Evolutionary conservation across 2,329 filamentous ascomycete genomes (phyloP).

Genomic region (Claviceps maximensis): DNA sequence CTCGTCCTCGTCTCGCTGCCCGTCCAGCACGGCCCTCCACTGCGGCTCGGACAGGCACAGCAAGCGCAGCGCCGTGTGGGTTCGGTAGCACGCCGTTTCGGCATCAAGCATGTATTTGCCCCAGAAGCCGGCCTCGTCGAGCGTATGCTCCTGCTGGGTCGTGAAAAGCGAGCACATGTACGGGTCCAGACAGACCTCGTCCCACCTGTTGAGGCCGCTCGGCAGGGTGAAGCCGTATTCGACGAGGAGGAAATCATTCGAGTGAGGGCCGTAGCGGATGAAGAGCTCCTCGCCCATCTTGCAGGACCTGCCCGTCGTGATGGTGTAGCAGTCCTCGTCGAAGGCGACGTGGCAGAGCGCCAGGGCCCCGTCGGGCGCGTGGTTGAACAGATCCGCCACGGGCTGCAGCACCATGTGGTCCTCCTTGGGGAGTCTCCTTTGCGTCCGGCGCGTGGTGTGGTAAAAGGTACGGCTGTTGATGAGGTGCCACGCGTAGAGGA

Average conservation of each 20-base stretch:
- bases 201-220: conserved; percentile 33
- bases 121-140: conserved; percentile 35
- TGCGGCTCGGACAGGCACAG: conserved; percentile 21
- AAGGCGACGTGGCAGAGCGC: conserved; percentile 40
- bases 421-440: conserved; percentile 27
- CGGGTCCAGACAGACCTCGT: conserved; percentile 35
- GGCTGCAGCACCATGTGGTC: conserved; percentile 59
- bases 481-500: conserved; percentile 43
- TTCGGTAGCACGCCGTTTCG: conserved; percentile 38
- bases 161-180: conserved; percentile 28
- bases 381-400: conserved; percentile 61
- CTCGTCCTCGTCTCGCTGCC: conserved; percentile 31
- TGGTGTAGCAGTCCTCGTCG: conserved; percentile 36
- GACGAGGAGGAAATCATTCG: conserved; percentile 56
- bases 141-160: conserved; percentile 18
- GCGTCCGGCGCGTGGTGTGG: conserved; percentile 33
- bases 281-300: conserved; percentile 48
- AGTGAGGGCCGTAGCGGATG: conserved; percentile 56
- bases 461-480: conserved; percentile 53
- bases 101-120: conserved; percentile 38
- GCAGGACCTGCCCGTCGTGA: conserved; percentile 39
- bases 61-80: conserved; percentile 37
- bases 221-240: conserved; percentile 47
- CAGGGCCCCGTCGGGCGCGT: conserved; percentile 27
- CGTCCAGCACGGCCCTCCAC: conserved; percentile 33